Evolutionary conservation across 176 grass and related monocot genomes (phyloP), one percentile per base, ranked within the genome.

Genomic region (Eremochloa ophiuroides): DNA sequence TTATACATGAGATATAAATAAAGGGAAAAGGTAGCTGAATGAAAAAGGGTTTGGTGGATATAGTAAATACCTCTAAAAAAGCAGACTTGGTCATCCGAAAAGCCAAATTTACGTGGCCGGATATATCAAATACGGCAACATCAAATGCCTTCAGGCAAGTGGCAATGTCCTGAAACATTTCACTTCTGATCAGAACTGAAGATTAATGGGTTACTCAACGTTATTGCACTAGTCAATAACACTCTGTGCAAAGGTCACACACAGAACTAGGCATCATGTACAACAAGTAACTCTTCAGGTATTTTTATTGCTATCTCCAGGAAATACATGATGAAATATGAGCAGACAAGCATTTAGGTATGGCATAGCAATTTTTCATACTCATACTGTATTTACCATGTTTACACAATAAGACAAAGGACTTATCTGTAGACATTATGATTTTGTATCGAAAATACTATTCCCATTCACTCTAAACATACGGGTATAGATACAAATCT

Each of bases 61-160:
- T 82, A 23, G 66, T 29, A 88, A 26, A 5, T 88, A 98, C 96
- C 96, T 93, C 96, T 56, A 74, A 4, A 85, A 95, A 90, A 48
- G 93, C 93, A 58, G 88, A 84, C 75, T 66, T 98, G 3, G 79
- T 86, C 79, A 93, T 88, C 38, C 96, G 86, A 83, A 90, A 95
- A 62, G 80, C 71, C 74, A 98, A 76, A 86, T 98, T 98, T 69
- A 95, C 69, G 65, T 88, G 75, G 47, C 88, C 89, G 86, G 95
- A 94, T 83, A 80, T 56, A 86, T 98, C 93, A 83, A 67, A 84
- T 77, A 98, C 65, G 22, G 83, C 25, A 80, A 91, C 48, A 80
- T 83, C 82, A 91, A 91, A 98, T 58, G 63, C 71, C 84, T 90
- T 82, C 84, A 91, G 60, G 43, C 84, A 80, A 71, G 89, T 87